phyloP scores from a whole-genome alignment of 768 basidiomycete species.

The Hortiboletus campestris region DNA sequence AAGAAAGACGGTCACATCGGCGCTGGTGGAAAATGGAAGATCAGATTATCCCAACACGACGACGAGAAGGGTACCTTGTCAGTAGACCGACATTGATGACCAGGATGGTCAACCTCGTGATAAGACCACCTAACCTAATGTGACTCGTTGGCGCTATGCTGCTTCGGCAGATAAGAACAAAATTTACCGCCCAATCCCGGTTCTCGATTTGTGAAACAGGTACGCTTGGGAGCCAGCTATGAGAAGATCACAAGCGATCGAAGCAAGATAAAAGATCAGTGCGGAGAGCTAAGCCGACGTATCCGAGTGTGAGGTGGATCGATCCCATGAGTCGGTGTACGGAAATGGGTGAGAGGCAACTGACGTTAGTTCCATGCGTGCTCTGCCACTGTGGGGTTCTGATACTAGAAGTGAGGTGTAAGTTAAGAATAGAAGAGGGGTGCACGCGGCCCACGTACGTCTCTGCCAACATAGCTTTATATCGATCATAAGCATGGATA shows the following conservation, averaged over 20 bases:
- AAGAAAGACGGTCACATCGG: constrained; percentile 30
- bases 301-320: background rate
- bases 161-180: background rate
- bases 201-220: constrained; percentile 31
- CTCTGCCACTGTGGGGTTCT: constrained; percentile 33
- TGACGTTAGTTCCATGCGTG: constrained; percentile 32
- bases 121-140: constrained; percentile 30
- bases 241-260: constrained; percentile 33
- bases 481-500: constrained; percentile 1
- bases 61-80: constrained; percentile 28
- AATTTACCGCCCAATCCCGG: constrained; percentile 28
- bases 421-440: background rate
- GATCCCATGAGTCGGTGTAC: background rate
- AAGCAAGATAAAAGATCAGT: constrained; percentile 32
- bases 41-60: background rate
- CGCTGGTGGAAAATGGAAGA: constrained; percentile 10
- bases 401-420: constrained; percentile 11
- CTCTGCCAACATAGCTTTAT: constrained; percentile 31
- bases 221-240: constrained; percentile 36
- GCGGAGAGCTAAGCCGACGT: constrained; percentile 26
- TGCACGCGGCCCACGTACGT: constrained; percentile 19
- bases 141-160: background rate
- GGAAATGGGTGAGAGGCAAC: background rate
- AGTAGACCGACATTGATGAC: constrained; percentile 37
- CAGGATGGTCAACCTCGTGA: constrained; percentile 32